A percentile compares a stretch with the other conserved stretches of the same genome.
These are phyloP conservation scores for Leccinum pachyderme DNA, from an alignment of 1,284 basidiomycete species.

Conservation along the genomic window DNA sequence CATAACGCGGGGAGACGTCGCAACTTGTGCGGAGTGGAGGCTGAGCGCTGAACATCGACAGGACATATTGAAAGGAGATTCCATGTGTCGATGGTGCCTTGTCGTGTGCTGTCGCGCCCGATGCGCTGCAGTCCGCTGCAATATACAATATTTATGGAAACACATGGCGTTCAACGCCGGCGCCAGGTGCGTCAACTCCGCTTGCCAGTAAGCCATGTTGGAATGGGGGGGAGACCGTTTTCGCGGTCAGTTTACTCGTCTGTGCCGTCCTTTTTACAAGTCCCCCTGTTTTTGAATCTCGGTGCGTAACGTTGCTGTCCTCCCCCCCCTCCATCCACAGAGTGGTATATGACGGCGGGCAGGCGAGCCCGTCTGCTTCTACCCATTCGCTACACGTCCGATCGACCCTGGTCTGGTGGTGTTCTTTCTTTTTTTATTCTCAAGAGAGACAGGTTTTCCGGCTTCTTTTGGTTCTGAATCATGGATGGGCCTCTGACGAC, in stretches of 20 bases:
- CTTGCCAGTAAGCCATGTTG: not conserved
- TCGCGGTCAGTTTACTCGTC: not conserved
- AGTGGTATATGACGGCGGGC: no score
- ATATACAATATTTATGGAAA: not conserved
- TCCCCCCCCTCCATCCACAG: no score
- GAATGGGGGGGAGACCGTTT: not conserved
- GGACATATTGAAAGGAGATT: not conserved
- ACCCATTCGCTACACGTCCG: not conserved
- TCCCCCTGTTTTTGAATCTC: no score
- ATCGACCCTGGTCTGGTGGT: not conserved
- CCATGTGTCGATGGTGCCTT: not conserved
- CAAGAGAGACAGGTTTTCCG: not conserved
- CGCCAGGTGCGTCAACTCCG: not conserved
- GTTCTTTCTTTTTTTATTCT: not conserved
- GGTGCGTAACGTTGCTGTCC: no score
- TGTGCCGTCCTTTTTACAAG: no score
- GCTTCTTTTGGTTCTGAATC: not conserved
- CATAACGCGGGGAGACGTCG: not conserved
- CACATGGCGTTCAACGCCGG: not conserved
- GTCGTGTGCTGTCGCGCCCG: not conserved
- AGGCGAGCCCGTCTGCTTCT: no score
- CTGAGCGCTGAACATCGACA: not conserved
- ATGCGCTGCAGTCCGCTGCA: not conserved
- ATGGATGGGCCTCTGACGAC: not conserved
- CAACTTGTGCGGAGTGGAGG: not conserved